Percentiles rank a stretch among this genome's conserved stretches.
Evolutionary conservation across 2,329 filamentous ascomycete species (phyloP).

Genomic region (Diaporthe citri): DNA sequence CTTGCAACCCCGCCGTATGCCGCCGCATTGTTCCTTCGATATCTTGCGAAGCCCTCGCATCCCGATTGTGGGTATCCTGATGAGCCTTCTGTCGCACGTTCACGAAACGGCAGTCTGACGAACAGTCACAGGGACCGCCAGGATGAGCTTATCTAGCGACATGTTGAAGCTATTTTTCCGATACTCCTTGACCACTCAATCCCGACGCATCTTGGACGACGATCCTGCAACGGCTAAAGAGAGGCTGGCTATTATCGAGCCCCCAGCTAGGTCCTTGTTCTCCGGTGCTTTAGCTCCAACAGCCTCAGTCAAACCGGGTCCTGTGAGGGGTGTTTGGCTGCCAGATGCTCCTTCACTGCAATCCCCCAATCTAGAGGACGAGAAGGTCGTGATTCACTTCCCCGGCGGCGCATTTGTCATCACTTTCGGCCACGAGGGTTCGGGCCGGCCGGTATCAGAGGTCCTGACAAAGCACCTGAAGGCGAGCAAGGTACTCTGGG

Average conservation of each 20-base stretch:
- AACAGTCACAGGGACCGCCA: slow-evolving; percentile 31
- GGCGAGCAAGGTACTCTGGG: slow-evolving; percentile 38
- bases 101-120: not conserved
- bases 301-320: slow-evolving; percentile 27
- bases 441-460: slow-evolving; percentile 26
- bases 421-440: slow-evolving; percentile 37
- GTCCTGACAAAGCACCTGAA: slow-evolving; percentile 34
- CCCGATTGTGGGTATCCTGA: slow-evolving; percentile 37
- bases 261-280: slow-evolving; percentile 29
- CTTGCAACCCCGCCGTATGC: slow-evolving; percentile 18
- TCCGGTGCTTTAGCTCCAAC: slow-evolving; percentile 35
- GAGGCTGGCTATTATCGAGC: slow-evolving; percentile 40
- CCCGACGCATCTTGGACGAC: slow-evolving; percentile 37
- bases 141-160: slow-evolving; percentile 31
- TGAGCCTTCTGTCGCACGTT: not conserved
- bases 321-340: slow-evolving; percentile 42
- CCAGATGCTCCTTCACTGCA: slow-evolving; percentile 16
- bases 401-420: slow-evolving; percentile 44
- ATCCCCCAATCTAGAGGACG: not conserved
- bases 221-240: slow-evolving; percentile 36
- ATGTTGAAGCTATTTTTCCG: slow-evolving; percentile 35
- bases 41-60: slow-evolving; percentile 37
- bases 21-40: slow-evolving; percentile 34
- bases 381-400: slow-evolving; percentile 43
- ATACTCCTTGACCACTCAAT: slow-evolving; percentile 32